Evolutionary conservation across 140 eudicot species (phyloP), one percentile per base, ranked within the genome.

Genomic region (Flaveria floridana): DNA sequence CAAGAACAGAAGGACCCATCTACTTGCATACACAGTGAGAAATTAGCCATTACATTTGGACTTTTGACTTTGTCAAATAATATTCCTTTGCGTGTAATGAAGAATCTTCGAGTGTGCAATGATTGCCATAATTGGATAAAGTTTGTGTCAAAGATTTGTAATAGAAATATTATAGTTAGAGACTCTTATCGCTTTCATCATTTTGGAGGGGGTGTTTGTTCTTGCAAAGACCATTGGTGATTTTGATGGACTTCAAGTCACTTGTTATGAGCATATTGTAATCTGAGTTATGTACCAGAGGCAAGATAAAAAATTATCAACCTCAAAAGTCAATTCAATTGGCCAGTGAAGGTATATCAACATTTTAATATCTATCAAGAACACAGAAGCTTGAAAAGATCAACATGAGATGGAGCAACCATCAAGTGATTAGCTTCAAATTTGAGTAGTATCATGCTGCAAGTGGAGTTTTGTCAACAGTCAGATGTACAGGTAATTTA

Each of bases 61-160:
- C 96, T 94, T 80, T 6, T 94, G 55, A 86, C 81, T 63, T 79
- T 90, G 82, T 70, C 96, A 28, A 34, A 65, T 81, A 50, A 81
- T 19, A 75, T 88, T 67, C 99, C 97, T 10, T n/a, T 94, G 72
- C 89, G 85, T 11, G 96, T 94, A 19, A 88, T 94, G 84, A 94
- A 94, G 85, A 94, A 94, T 85, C 97, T 94, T 42, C 95, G 97
- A 1, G 91, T 90, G 52, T 94, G 97, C 74, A 85, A 86, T 67
- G 99, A 94, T 79, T 94, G 99, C 70, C 99, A 94, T 78, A 90
- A 84, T 73, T 90, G 99, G 99, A 90, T 94, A 26, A 94, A 94
- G 83, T 86, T 65, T 81, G 94, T 90, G 52, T 82, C 97, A 0
- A 88, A 81, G 85, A 72, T 94, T 14, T 85, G 87, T 11, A 79